phyloP scores from a whole-genome alignment of 2,329 filamentous ascomycete species.

The Fusarium tupiense region DNA sequence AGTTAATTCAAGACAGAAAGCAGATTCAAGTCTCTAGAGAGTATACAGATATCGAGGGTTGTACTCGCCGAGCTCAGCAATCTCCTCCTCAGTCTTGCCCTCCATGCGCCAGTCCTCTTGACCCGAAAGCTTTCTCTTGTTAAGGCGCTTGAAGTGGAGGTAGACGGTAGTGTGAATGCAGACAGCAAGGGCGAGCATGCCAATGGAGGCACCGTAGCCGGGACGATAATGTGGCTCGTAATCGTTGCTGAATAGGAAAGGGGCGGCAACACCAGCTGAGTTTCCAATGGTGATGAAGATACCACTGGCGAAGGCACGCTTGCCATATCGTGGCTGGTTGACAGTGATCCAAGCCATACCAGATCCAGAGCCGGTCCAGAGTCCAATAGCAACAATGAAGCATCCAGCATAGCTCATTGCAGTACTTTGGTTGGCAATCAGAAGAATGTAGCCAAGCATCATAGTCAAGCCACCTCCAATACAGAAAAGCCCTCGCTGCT shows the following conservation, averaged over 20 bases:
- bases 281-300: slow-evolving; percentile 71
- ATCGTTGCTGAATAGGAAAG: slow-evolving; percentile 61
- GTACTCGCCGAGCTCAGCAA: slow-evolving; percentile 54
- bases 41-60: slow-evolving; percentile 46
- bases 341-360: slow-evolving; percentile 57
- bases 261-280: slow-evolving; percentile 69
- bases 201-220: slow-evolving; percentile 63
- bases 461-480: slow-evolving; percentile 60
- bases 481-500: slow-evolving; percentile 65
- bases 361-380: slow-evolving; percentile 58
- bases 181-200: slow-evolving; percentile 53
- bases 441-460: slow-evolving; percentile 67
- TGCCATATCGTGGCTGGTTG: slow-evolving; percentile 72
- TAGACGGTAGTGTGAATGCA: slow-evolving; percentile 42
- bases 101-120: slow-evolving; percentile 53
- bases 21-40: not conserved
- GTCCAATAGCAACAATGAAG: slow-evolving; percentile 65
- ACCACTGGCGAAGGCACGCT: slow-evolving; percentile 69
- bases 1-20: too few relatives aligned
- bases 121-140: slow-evolving; percentile 49
- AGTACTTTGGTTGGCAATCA: slow-evolving; percentile 64
- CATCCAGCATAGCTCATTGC: slow-evolving; percentile 70
- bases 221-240: slow-evolving; percentile 58
- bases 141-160: slow-evolving; percentile 47
- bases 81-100: slow-evolving; percentile 53